phyloP scores from a whole-genome alignment of 768 basidiomycete species.

The Russula emetica region DNA sequence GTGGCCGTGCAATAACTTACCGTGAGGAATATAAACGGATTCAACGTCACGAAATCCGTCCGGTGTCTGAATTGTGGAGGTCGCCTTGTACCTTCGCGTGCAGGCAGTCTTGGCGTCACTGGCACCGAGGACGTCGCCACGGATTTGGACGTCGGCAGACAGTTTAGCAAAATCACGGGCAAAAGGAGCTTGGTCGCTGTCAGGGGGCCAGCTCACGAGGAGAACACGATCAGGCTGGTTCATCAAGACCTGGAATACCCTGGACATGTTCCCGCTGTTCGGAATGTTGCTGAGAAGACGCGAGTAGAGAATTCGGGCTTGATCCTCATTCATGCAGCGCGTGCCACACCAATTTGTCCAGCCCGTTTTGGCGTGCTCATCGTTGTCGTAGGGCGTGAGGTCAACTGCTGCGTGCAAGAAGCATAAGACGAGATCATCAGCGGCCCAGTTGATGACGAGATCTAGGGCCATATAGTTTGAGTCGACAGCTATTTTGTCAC shows the following conservation, averaged over 20 bases:
- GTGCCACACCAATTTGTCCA: conserved; percentile 93
- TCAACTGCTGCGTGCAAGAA: conserved; percentile 84
- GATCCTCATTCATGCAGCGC: conserved; percentile 51
- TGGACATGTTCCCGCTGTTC: conserved; percentile 46
- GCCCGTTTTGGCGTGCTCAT: conserved; percentile 63
- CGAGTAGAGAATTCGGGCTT: conserved; percentile 56
- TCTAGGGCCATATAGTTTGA: conserved; percentile 80
- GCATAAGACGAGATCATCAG: conserved; percentile 80
- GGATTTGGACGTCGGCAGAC: conserved; percentile 65
- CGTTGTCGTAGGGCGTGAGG: conserved; percentile 65
- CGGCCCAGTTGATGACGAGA: conserved; percentile 87
- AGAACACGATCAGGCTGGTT: conserved; percentile 55
- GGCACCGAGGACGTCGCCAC: conserved; percentile 43
- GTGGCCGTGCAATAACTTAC: conserved; percentile 41
- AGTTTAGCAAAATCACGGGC: conserved; percentile 49
- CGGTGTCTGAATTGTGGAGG: conserved; percentile 51
- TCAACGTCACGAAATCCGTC: conserved; percentile 64
- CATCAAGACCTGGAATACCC: conserved; percentile 76
- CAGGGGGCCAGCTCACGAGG: conserved; percentile 75
- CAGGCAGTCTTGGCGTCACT: conserved; percentile 82
- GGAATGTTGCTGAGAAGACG: conserved; percentile 55
- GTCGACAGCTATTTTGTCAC: conserved; percentile 66
- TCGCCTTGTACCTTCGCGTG: conserved; percentile 76
- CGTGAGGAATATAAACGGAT: conserved; percentile 88
- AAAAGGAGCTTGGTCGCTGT: conserved; percentile 40